These are phyloP conservation scores for Moricandia moricandioides DNA, from an alignment of 345 rosid species.

Conservation along the genomic window DNA sequence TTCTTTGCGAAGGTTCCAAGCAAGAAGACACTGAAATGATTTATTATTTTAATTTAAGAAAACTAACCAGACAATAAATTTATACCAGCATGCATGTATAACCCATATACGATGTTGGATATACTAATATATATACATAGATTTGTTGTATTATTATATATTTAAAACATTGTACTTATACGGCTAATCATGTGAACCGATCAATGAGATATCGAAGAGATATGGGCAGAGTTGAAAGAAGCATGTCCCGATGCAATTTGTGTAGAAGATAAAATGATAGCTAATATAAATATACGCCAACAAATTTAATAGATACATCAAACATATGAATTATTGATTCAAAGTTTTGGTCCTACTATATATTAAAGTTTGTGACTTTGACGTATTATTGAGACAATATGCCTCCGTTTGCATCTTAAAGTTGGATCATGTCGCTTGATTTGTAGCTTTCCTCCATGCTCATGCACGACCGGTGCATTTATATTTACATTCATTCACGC, in stretches of 20 bases:
- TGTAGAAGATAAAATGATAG: slow-evolving; percentile 2
- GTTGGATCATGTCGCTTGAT: slow-evolving; percentile 36
- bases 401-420: slow-evolving; percentile 27
- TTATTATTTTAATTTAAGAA: not conserved
- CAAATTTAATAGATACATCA: slow-evolving; percentile 8
- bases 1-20: slow-evolving; percentile 24
- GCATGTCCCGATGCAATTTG: not conserved
- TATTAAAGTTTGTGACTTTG: slow-evolving; percentile 12
- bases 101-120: slow-evolving; percentile 20
- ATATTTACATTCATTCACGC: slow-evolving; percentile 11
- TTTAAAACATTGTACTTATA: slow-evolving; percentile 5
- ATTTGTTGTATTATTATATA: not conserved
- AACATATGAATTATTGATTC: slow-evolving; percentile 12
- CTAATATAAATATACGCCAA: slow-evolving; percentile 1
- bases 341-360: slow-evolving; percentile 6
- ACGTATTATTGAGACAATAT: slow-evolving; percentile 28
- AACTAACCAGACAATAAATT: not conserved
- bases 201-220: not conserved
- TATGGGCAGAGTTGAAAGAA: not conserved
- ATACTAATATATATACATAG: slow-evolving; percentile 9
- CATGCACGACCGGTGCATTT: slow-evolving; percentile 25
- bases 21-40: slow-evolving; percentile 1
- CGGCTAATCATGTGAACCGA: not conserved
- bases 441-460: slow-evolving; percentile 38
- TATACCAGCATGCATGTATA: not conserved